Conservation (phyloP, 768 basidiomycete genomes). For the Lepiota venenata region DNA sequence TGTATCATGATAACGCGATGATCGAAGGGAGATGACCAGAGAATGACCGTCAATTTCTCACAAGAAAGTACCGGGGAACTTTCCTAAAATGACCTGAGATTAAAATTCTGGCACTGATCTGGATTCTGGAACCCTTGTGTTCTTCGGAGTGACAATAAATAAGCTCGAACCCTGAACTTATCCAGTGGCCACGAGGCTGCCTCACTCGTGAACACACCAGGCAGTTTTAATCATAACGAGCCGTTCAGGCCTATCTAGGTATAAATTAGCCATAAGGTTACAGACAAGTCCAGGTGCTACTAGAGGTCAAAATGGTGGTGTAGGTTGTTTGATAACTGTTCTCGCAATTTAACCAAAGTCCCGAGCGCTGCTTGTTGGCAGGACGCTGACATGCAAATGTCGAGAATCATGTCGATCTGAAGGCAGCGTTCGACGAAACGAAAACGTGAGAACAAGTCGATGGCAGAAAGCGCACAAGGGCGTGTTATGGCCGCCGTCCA, state of each 20-base stretch:
- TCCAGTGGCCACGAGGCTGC: too few relatives aligned
- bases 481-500: background rate
- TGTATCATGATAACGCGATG: conserved; percentile 2
- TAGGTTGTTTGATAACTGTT: background rate
- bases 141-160: too few relatives aligned
- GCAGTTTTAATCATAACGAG: too few relatives aligned
- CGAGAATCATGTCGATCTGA: background rate
- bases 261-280: too few relatives aligned
- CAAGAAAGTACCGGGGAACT: background rate
- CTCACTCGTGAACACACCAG: too few relatives aligned
- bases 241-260: too few relatives aligned
- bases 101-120: background rate
- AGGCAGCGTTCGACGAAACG: background rate
- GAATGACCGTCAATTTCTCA: background rate
- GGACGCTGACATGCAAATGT: background rate
- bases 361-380: background rate
- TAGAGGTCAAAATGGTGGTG: background rate
- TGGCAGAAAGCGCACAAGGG: background rate
- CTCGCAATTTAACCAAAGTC: background rate
- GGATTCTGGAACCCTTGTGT: background rate
- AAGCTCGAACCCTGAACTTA: too few relatives aligned
- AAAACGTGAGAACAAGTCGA: background rate
- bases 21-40: background rate
- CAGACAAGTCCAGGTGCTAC: too few relatives aligned
- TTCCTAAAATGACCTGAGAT: background rate